phyloP scores from a whole-genome alignment of 352 stramenopile species.

The Phytophthora colocasiae region DNA sequence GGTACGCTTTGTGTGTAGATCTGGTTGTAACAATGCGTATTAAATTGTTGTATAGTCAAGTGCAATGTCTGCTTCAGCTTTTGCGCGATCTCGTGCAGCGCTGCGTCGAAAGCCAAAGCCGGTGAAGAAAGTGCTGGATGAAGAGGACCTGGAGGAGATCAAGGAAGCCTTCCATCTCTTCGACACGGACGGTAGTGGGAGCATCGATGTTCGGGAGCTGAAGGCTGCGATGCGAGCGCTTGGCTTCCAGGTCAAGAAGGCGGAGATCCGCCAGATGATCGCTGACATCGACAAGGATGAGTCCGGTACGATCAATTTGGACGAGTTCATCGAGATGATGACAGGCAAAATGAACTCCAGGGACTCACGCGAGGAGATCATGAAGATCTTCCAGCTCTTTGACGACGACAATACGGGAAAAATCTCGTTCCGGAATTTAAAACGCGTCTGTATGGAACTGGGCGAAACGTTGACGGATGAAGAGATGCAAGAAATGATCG shows the following conservation, averaged over 20 bases:
- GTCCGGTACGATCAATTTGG: slow-evolving; percentile 86
- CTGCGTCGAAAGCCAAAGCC: slow-evolving; percentile 65
- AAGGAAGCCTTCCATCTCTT: slow-evolving; percentile 96
- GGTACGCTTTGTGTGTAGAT: slow-evolving; percentile 9
- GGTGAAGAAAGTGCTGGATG: slow-evolving; percentile 88
- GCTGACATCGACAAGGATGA: slow-evolving; percentile 95
- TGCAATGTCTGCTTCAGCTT: slow-evolving; percentile 67
- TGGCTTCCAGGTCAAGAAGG: slow-evolving; percentile 94
- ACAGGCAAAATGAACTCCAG: slow-evolving; percentile 93
- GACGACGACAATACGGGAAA: slow-evolving; percentile 95
- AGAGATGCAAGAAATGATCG: slow-evolving; percentile 95
- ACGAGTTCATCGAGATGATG: slow-evolving; percentile 97
- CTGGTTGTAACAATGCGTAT: neutral
- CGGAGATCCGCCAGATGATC: slow-evolving; percentile 94
- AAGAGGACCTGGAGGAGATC: slow-evolving; percentile 94
- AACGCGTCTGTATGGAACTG: slow-evolving; percentile 91
- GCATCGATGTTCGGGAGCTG: slow-evolving; percentile 93
- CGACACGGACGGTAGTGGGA: slow-evolving; percentile 91
- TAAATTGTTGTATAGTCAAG: slow-evolving; percentile 37
- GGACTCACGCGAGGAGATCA: slow-evolving; percentile 92
- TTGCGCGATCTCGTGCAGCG: slow-evolving; percentile 65
- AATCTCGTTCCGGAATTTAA: slow-evolving; percentile 96
- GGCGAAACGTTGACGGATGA: slow-evolving; percentile 75
- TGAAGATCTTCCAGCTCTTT: slow-evolving; percentile 96
- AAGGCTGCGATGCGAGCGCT: slow-evolving; percentile 95